Evolutionary conservation across 352 stramenopile species (phyloP), one percentile per base, ranked within the genome.

Genomic region (Globisporangium ultimum): DNA sequence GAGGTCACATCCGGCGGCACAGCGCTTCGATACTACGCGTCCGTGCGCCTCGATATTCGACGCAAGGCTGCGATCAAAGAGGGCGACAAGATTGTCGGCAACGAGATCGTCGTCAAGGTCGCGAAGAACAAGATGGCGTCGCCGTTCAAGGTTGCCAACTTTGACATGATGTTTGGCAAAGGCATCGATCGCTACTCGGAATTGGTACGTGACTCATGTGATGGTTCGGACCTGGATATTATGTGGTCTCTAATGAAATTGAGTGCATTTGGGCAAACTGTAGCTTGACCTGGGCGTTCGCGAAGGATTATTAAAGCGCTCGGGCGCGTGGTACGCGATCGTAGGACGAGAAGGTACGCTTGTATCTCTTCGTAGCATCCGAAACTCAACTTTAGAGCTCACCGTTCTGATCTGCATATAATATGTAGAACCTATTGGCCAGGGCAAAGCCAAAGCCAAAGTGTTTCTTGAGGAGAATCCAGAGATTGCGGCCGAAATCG

Each of bases 41-140:
- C 84, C 0, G 91, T 99, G 22, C 87, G 97, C 5, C 72, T 99
- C 22, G 97, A 99, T 63, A 98, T 98, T 47, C 88, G 96, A 12
- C 90, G 95, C 51, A 98, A 98, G 67, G 93, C 80, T 8, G 81
- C 84, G 12, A 94, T 97, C 63, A 97, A 97, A 66, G 78, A 96
- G 58, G 88, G 88, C 20, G 87, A 96, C 55, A 77, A 84, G 47
- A 89, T 98, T 63, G 82, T 97, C 18, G 97, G 97, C 48, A 99
- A 99, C 66, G 95, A 97, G 51, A 98, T 97, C 56, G 96, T 97
- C 38, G 96, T 99, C 50, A 99, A 99, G 64, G 95, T 99, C 38
- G 96, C 98, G 47, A 99, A 99, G 74, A 99, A 99, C 82, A 99
- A 99, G 76, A 71, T 99, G 32, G 95, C 97, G 11, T 93, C 97